Conservation (phyloP, 2,329 filamentous ascomycete genomes). For the Fusarium brevicatenulatum region DNA sequence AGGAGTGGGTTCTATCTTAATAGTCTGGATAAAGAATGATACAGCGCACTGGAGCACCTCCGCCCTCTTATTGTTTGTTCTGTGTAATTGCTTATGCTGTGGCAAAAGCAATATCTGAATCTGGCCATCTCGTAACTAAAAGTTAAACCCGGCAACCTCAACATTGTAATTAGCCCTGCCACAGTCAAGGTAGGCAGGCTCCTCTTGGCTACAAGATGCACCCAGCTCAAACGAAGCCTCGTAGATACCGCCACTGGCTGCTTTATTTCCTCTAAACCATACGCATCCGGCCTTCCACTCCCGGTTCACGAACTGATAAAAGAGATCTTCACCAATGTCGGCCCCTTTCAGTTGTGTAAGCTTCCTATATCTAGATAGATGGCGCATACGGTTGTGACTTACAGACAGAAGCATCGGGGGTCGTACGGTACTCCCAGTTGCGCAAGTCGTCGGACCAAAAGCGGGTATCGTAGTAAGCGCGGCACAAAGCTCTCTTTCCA, state of each 20-base stretch:
- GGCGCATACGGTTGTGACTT: fast-evolving
- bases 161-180: neutral
- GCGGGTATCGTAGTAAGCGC: neutral
- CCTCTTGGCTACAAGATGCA: neutral
- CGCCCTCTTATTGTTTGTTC: fast-evolving
- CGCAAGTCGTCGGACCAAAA: neutral
- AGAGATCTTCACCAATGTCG: neutral
- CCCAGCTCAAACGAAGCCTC: neutral
- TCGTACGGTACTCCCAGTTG: neutral
- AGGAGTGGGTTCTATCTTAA: neutral
- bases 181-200: neutral
- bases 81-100: fast-evolving
- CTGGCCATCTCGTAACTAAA: neutral
- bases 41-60: too few species aligned
- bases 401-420: neutral
- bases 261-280: neutral
- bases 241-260: neutral
- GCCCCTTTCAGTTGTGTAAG: neutral
- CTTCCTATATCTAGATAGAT: too few species aligned
- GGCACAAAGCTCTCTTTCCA: neutral
- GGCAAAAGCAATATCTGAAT: too few species aligned
- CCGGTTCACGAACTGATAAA: neutral
- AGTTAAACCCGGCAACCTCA: neutral
- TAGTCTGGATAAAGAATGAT: neutral
- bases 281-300: neutral